Base-by-base conservation (phyloP, 768 basidiomycete genomes). In the Naganishia vishniacii region DNA sequence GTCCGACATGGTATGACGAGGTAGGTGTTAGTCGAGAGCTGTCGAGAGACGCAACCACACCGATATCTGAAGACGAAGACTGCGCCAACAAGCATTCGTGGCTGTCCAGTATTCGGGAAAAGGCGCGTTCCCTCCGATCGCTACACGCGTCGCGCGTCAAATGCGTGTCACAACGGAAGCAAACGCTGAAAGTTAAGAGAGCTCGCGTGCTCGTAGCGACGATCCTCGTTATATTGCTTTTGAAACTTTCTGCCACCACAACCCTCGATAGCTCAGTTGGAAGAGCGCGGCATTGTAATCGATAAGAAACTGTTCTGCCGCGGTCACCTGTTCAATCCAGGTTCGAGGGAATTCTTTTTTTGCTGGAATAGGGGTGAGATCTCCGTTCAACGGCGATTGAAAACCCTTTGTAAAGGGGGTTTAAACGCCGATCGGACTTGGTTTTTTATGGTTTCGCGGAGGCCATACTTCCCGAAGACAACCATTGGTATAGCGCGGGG, bases 201-300 rank as follows among this genome's bases (percentile, higher is more conserved):
- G n/a, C n/a, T n/a, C n/a, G n/a, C n/a, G n/a, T n/a, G n/a, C n/a
- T n/a, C n/a, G n/a, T n/a, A n/a, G n/a, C n/a, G n/a, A n/a, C n/a
- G n/a, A n/a, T 7, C 45, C 25, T 23, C n/a, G 26, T 13, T 12
- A 18, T 7, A 46, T 46, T 25, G 45, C 7, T n/a, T 46, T 6
- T 25, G 15, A 18, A n/a, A 46, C n/a, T 8, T 46, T 46, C 9
- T 25, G 28, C 46, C 12, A 12, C 53, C 26, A 29, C 34, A 40
- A 23, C 48, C 18, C 48, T 26, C 47, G n/a, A 48, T 48, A 48
- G 47, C 47, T 48, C 47, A 48, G 47, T 48, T 48, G 47, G 47
- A 48, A 48, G 47, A 48, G 47, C 47, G 47, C 15, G 25, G 47
- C 47, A 48, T 48, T 48, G 47, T 48, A 48, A 48, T 48, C 25